These are phyloP conservation scores for Scopulariopsis brevicaulis DNA, from an alignment of 2,329 filamentous ascomycete genomes.

Conservation along the genomic window DNA sequence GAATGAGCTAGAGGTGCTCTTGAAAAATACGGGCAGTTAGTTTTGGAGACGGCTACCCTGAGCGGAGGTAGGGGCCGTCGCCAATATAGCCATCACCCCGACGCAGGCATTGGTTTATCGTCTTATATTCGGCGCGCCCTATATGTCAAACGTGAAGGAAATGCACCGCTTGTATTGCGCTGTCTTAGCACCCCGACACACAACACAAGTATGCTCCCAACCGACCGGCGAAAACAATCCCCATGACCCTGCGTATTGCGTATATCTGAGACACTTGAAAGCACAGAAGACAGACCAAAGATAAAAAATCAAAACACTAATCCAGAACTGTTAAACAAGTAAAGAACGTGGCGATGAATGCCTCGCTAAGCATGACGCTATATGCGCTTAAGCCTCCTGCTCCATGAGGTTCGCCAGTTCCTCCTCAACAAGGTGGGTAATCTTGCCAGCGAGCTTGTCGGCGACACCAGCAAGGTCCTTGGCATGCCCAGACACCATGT, in stretches of 20 bases:
- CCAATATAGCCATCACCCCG: not conserved
- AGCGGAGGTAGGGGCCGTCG: no score
- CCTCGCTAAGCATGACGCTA: not conserved
- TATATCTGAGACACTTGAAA: conserved; percentile 3
- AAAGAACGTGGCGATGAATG: conserved; percentile 9
- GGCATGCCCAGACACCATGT: conserved; percentile 44
- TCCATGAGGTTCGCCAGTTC: conserved; percentile 43
- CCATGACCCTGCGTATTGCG: conserved; percentile 5
- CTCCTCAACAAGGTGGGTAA: conserved; percentile 48
- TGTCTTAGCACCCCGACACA: conserved; percentile 1
- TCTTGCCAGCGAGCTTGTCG: conserved; percentile 51
- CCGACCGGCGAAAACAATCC: conserved; percentile 1
- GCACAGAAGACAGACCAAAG: conserved; percentile 1
- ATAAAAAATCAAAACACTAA: conserved; percentile 12
- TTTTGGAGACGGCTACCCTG: no score
- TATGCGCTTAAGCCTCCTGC: not conserved
- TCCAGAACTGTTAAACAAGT: conserved; percentile 14
- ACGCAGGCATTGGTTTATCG: not conserved
- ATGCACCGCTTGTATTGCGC: conserved; percentile 4
- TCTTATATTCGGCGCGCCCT: not conserved
- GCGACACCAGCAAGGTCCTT: conserved; percentile 43
- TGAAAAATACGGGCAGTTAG: no score
- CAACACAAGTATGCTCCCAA: conserved; percentile 5
- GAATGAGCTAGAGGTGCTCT: no score
- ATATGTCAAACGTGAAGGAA: not conserved